A percentile compares a stretch with the other conserved stretches of the same genome.
Conservation (phyloP, 2,329 filamentous ascomycete genomes). For the Fusarium sp. region DNA sequence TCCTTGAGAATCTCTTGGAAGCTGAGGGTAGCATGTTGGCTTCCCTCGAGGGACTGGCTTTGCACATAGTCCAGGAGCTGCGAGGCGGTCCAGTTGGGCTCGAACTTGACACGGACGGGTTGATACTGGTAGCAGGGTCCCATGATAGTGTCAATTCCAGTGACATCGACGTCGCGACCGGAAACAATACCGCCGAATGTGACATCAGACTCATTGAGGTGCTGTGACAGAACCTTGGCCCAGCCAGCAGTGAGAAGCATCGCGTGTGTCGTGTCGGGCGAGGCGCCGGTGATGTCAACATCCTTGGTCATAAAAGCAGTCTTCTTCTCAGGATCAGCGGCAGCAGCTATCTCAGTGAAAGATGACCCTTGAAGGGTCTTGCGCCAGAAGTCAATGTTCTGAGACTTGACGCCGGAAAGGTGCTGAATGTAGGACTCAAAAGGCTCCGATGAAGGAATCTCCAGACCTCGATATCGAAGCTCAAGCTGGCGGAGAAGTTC, state of each 20-base stretch:
- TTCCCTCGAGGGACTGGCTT: conserved; percentile 43
- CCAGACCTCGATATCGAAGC: conserved; percentile 53
- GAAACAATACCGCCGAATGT: conserved; percentile 49
- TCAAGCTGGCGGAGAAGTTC: conserved; percentile 58
- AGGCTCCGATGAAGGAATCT: conserved; percentile 32
- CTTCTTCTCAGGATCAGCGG: conserved; percentile 31
- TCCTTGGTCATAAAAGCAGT: conserved; percentile 47
- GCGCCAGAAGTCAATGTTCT: conserved; percentile 41
- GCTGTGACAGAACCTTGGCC: conserved; percentile 46
- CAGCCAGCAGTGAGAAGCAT: conserved; percentile 49
- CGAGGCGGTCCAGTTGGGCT: conserved; percentile 39
- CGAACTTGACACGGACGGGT: conserved; percentile 47
- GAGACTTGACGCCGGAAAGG: conserved; percentile 2
- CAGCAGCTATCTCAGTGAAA: conserved; percentile 37
- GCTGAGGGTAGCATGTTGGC: conserved; percentile 43
- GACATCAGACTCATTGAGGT: conserved; percentile 40
- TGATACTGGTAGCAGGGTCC: conserved; percentile 51
- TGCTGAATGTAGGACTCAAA: conserved; percentile 41
- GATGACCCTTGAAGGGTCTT: conserved; percentile 38
- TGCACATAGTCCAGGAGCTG: conserved; percentile 44
- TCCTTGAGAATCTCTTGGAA: conserved; percentile 40
- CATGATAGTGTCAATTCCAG: conserved; percentile 45
- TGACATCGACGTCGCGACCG: conserved; percentile 43
- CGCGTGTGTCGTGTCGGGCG: conserved; percentile 45
- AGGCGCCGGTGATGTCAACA: conserved; percentile 42